A percentile compares a stretch with the other conserved stretches of the same genome.
Evolutionary conservation across 176 grass and related monocot genomes (phyloP).

Genomic region (Raddia guianensis): DNA sequence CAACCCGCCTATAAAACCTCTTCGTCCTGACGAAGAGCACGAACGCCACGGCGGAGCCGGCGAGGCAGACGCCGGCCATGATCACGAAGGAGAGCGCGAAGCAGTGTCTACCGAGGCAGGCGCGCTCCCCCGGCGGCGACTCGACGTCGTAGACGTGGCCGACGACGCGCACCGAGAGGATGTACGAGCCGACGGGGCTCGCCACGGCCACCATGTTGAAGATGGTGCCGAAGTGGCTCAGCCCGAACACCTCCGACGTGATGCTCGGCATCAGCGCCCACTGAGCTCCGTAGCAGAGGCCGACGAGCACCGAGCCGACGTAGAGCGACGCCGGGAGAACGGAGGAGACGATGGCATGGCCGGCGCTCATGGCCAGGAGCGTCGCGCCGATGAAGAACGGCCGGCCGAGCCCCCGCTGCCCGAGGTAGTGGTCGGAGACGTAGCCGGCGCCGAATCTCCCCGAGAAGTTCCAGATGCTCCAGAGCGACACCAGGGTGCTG

Average conservation of each 20-base stretch:
- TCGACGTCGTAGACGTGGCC: slow-evolving; percentile 71
- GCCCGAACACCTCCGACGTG: slow-evolving; percentile 73
- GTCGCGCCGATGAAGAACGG: slow-evolving; percentile 59
- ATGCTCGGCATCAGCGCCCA: slow-evolving; percentile 84
- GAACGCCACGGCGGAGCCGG: slow-evolving; percentile 46
- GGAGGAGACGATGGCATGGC: slow-evolving; percentile 60
- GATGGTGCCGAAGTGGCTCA: slow-evolving; percentile 67
- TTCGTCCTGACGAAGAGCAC: slow-evolving; percentile 60
- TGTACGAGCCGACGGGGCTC: slow-evolving; percentile 69
- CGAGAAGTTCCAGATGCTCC: slow-evolving; percentile 82
- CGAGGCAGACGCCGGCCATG: slow-evolving; percentile 56
- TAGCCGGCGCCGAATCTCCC: slow-evolving; percentile 66
- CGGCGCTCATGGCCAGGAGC: slow-evolving; percentile 53
- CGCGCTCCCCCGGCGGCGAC: slow-evolving; percentile 28
- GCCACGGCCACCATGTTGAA: slow-evolving; percentile 73
- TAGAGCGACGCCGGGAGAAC: slow-evolving; percentile 60
- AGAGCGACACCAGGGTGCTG: slow-evolving; percentile 63
- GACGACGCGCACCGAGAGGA: slow-evolving; percentile 71
- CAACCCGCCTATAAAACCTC: slow-evolving; percentile 59
- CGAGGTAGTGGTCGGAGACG: slow-evolving; percentile 61
- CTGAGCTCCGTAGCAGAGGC: slow-evolving; percentile 73
- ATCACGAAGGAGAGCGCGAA: slow-evolving; percentile 69
- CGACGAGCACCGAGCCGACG: slow-evolving; percentile 59
- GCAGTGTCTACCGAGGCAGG: slow-evolving; percentile 58
- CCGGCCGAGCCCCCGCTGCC: not conserved